A percentile compares a stretch with the other conserved stretches of the same genome.
These are phyloP conservation scores for Ilyonectria sp. DNA, from an alignment of 2,329 filamentous ascomycete species.

Conservation along the genomic window DNA sequence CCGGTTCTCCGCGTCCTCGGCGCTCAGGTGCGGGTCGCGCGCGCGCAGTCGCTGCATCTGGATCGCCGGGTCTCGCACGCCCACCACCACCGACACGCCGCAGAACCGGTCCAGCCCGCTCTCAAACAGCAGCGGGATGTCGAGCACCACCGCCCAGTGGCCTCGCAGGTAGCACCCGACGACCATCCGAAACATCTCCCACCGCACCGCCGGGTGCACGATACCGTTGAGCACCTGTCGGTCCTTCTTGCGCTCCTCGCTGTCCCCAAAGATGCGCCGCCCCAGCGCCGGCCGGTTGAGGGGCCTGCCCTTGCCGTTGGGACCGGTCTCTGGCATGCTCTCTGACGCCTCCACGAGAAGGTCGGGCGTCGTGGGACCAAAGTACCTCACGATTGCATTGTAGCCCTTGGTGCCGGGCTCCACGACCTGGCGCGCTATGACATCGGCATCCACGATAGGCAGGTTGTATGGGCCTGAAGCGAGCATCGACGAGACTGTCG, in stretches of 20 bases:
- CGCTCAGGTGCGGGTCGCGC: slow-evolving; percentile 82
- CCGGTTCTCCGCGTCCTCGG: slow-evolving; percentile 90
- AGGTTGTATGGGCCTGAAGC: slow-evolving; percentile 85
- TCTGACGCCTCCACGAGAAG: slow-evolving; percentile 77
- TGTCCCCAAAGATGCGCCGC: slow-evolving; percentile 86
- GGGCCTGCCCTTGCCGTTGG: slow-evolving; percentile 76
- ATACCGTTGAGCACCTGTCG: slow-evolving; percentile 87
- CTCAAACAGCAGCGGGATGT: slow-evolving; percentile 94
- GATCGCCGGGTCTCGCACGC: slow-evolving; percentile 82
- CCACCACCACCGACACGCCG: slow-evolving; percentile 89
- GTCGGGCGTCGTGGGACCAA: slow-evolving; percentile 86
- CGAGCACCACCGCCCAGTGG: slow-evolving; percentile 90
- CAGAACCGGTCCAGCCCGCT: slow-evolving; percentile 88
- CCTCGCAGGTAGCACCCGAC: slow-evolving; percentile 81
- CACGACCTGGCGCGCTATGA: slow-evolving; percentile 93
- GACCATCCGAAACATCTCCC: slow-evolving; percentile 84
- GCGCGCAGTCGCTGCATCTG: slow-evolving; percentile 86
- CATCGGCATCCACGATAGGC: slow-evolving; percentile 93
- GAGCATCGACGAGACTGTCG: slow-evolving; percentile 90
- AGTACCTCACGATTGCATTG: slow-evolving; percentile 84
- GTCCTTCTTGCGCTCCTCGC: slow-evolving; percentile 78
- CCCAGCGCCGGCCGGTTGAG: slow-evolving; percentile 91
- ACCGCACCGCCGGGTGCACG: slow-evolving; percentile 90
- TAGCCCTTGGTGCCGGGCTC: slow-evolving; percentile 92
- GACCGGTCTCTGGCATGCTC: slow-evolving; percentile 68